These are phyloP conservation scores for Colletotrichum tanaceti DNA, from an alignment of 2,329 filamentous ascomycete species.

Conservation along the genomic window DNA sequence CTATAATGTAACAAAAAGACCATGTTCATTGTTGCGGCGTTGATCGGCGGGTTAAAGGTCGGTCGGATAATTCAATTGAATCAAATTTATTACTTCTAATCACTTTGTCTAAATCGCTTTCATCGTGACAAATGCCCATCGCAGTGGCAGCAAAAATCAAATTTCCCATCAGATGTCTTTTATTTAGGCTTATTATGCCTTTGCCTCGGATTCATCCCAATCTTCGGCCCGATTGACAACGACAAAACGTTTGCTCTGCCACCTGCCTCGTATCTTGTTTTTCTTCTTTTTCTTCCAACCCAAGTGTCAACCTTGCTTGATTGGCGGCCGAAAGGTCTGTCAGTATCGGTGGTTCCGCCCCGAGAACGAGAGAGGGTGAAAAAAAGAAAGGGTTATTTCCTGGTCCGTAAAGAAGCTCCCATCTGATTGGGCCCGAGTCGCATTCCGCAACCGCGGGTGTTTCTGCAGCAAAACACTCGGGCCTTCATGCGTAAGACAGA, in stretches of 20 bases:
- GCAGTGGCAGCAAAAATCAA: no score
- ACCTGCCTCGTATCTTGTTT: no score
- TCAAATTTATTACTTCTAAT: conserved; percentile 19
- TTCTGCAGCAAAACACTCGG: conserved; percentile 18
- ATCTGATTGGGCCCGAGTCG: conserved; percentile 1
- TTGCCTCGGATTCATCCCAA: neutral
- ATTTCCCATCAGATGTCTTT: no score
- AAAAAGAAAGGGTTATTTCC: neutral
- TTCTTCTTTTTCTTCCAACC: no score
- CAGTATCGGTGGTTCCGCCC: neutral
- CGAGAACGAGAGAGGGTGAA: neutral
- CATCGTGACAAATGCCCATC: neutral
- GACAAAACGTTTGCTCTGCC: neutral
- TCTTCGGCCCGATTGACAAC: neutral
- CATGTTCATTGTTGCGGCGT: conserved; percentile 24
- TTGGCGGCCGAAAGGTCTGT: no score
- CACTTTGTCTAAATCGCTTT: neutral
- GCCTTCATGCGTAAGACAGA: conserved; percentile 4
- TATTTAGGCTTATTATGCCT: neutral
- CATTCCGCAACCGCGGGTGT: conserved; percentile 21
- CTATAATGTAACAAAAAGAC: conserved; percentile 24
- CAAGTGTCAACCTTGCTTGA: neutral
- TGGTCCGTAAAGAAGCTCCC: conserved; percentile 7
- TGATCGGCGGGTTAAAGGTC: conserved; percentile 18
- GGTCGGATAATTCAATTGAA: conserved; percentile 28